These are phyloP conservation scores for Discostella pseudostelligera DNA, from an alignment of 108 stramenopile genomes.

Conservation along the genomic window DNA sequence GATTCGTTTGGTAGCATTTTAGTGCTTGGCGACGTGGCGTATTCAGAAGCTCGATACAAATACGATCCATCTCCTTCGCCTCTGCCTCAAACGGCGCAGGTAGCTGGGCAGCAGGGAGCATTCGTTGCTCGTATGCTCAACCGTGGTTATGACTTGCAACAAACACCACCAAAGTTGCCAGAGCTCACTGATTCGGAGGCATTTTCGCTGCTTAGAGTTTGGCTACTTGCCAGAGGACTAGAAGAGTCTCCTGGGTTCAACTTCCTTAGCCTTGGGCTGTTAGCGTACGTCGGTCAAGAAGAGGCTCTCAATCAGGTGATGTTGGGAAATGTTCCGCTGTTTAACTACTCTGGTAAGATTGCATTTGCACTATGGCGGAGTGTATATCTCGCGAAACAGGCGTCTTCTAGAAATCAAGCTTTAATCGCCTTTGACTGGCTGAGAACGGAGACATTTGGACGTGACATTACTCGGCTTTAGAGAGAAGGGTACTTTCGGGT, in stretches of 20 bases:
- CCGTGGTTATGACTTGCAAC: constrained; percentile 59
- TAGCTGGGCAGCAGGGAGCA: constrained; percentile 81
- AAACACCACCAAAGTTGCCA: constrained; percentile 40
- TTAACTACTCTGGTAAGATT: constrained; percentile 53
- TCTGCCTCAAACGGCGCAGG: constrained; percentile 79
- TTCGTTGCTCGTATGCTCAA: constrained; percentile 64
- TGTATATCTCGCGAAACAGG: constrained; percentile 82
- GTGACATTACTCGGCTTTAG: constrained; percentile 78
- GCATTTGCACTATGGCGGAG: constrained; percentile 73
- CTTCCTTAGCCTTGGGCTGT: constrained; percentile 74
- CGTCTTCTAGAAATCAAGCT: constrained; percentile 70
- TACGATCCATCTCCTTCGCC: constrained; percentile 18
- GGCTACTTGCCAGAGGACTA: constrained; percentile 55
- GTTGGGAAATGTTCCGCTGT: constrained; percentile 46
- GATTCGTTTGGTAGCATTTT: constrained; percentile 52
- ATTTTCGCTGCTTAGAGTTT: constrained; percentile 24
- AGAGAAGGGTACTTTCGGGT: too few relatives aligned
- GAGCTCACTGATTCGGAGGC: constrained; percentile 12
- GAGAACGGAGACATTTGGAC: constrained; percentile 65
- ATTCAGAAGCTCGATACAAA: constrained; percentile 28
- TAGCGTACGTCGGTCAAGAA: constrained; percentile 76
- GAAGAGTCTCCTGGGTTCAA: constrained; percentile 53
- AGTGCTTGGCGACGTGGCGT: constrained; percentile 69
- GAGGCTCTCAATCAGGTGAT: constrained; percentile 72
- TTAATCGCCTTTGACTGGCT: constrained; percentile 84